Evolutionary conservation across 2,329 filamentous ascomycete genomes (phyloP).

Genomic region (Nigrospora oryzae): DNA sequence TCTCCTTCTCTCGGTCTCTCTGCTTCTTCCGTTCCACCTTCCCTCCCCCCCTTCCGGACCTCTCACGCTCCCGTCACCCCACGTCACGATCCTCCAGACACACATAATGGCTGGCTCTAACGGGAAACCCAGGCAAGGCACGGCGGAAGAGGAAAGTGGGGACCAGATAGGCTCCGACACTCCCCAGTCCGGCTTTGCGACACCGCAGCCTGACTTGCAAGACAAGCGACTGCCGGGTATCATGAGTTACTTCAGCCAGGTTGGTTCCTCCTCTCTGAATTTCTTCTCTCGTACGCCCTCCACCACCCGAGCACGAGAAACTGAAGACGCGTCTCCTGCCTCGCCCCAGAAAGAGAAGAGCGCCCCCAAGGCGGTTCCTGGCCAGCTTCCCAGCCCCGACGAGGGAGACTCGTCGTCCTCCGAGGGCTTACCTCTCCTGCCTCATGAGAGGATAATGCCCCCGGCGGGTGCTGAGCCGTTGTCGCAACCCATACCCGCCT

Average conservation of each 20-base stretch:
- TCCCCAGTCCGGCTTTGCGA: slow-evolving; percentile 84
- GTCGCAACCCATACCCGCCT: slow-evolving; percentile 19
- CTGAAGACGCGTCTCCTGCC: slow-evolving; percentile 22
- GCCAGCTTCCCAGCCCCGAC: slow-evolving; percentile 11
- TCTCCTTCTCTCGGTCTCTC: slow-evolving; percentile 5
- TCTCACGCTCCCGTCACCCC: slow-evolving; percentile 5
- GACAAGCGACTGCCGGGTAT: slow-evolving; percentile 95
- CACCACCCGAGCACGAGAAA: slow-evolving; percentile 29
- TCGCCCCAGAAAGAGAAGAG: slow-evolving; percentile 24
- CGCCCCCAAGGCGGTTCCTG: slow-evolving; percentile 8
- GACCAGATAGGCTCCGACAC: slow-evolving; percentile 79
- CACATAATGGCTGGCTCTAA: slow-evolving; percentile 33
- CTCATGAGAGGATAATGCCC: slow-evolving; percentile 28
- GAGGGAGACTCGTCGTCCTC: slow-evolving; percentile 14
- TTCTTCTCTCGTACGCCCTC: slow-evolving; percentile 29
- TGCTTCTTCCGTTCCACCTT: no score
- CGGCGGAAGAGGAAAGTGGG: slow-evolving; percentile 60
- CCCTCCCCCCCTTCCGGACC: slow-evolving; percentile 3
- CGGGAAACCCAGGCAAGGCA: slow-evolving; percentile 42
- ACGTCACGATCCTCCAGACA: slow-evolving; percentile 1
- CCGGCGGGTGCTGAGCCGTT: slow-evolving; percentile 19
- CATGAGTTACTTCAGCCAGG: slow-evolving; percentile 98
- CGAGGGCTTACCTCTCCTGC: slow-evolving; percentile 23
- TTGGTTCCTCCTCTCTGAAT: slow-evolving; percentile 78
- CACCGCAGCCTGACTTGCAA: slow-evolving; percentile 83